A percentile compares a stretch with the other conserved stretches of the same genome.
Evolutionary conservation across 2,329 filamentous ascomycete species (phyloP).

Genomic region (Clarireedia paspali): DNA sequence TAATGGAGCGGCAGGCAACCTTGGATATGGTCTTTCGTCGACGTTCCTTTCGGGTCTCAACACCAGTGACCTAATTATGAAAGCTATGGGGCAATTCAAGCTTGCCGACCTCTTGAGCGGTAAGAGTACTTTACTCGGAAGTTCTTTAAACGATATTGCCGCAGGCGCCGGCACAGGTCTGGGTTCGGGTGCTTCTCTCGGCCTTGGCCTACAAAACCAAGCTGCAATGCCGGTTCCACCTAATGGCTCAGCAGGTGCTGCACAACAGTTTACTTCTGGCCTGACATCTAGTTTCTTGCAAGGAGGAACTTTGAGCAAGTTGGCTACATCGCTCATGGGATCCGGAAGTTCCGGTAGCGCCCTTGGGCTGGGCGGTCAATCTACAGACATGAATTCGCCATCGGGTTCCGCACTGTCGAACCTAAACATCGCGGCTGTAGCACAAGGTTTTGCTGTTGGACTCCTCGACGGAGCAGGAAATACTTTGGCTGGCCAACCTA

Average conservation of each 20-base stretch:
- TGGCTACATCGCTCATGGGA: conserved; percentile 12
- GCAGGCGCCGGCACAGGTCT: neutral
- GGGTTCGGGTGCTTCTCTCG: neutral
- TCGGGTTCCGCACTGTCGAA: conserved; percentile 16
- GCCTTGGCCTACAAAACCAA: neutral
- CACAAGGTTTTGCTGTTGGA: conserved; percentile 31
- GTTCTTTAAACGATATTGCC: neutral
- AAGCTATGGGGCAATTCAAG: neutral
- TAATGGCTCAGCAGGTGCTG: neutral
- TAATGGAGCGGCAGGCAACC: conserved; percentile 10
- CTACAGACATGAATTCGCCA: conserved; percentile 1
- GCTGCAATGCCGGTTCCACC: neutral
- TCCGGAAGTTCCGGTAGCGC: neutral
- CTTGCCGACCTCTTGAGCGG: neutral
- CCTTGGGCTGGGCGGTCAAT: conserved; percentile 15
- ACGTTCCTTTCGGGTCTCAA: conserved; percentile 2
- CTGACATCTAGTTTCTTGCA: conserved; percentile 29
- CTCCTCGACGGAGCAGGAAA: conserved; percentile 31
- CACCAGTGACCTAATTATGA: neutral
- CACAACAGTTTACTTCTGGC: conserved; percentile 21
- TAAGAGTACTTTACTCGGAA: neutral
- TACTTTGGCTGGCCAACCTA: conserved; percentile 19
- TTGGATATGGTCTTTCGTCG: conserved; percentile 9
- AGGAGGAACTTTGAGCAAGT: conserved; percentile 28
- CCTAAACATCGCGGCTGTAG: conserved; percentile 19